These are phyloP conservation scores for Alternaria arborescens DNA, from an alignment of 2,329 filamentous ascomycete species.

Conservation along the genomic window DNA sequence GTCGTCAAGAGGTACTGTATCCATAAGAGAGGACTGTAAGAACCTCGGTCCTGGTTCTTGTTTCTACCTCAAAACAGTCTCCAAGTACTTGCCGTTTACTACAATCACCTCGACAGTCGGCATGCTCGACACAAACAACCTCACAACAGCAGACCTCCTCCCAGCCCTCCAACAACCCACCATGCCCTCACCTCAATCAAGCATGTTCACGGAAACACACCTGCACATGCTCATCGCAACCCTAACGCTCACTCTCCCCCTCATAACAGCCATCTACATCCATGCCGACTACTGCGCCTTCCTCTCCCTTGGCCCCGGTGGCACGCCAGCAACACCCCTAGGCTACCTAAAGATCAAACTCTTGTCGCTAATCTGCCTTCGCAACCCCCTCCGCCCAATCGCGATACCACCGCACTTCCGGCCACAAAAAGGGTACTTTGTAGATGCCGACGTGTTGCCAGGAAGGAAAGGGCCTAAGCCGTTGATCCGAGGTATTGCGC, in stretches of 20 bases:
- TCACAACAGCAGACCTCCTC: neutral
- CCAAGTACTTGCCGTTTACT: neutral
- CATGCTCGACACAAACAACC: neutral
- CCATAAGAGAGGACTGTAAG: neutral
- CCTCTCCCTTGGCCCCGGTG: slow-evolving; percentile 79
- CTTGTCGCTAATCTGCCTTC: slow-evolving; percentile 74
- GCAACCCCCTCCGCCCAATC: slow-evolving; percentile 72
- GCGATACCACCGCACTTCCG: slow-evolving; percentile 60
- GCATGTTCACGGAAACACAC: slow-evolving; percentile 7
- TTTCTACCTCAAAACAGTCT: neutral
- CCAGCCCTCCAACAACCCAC: neutral
- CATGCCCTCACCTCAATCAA: neutral
- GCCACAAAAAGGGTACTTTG: slow-evolving; percentile 68
- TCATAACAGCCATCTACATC: slow-evolving; percentile 53
- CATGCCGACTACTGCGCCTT: slow-evolving; percentile 79
- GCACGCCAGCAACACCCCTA: slow-evolving; percentile 75
- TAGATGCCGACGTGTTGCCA: slow-evolving; percentile 58
- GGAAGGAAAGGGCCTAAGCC: slow-evolving; percentile 71
- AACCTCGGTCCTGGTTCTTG: neutral
- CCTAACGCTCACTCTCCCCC: slow-evolving; percentile 31
- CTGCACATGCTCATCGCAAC: slow-evolving; percentile 9
- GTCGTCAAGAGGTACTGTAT: neutral
- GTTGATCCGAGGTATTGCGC: slow-evolving; percentile 76
- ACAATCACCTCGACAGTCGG: neutral
- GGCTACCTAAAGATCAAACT: slow-evolving; percentile 79